Evolutionary conservation across 2,329 filamentous ascomycete species (phyloP).

Genomic region (Parascedosporium putredinis): DNA sequence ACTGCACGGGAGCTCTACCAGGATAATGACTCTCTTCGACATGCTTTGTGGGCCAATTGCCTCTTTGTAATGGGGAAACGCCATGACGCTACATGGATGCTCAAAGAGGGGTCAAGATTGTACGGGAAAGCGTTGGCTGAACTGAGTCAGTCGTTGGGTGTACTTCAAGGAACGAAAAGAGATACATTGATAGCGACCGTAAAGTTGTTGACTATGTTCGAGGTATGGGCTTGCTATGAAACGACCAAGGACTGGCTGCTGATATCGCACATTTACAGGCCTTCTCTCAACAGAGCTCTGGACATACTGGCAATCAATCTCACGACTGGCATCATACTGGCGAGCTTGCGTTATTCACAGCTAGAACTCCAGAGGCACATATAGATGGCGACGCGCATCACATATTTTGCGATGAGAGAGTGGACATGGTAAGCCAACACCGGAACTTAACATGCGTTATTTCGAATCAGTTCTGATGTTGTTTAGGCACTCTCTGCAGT

Average conservation of each 20-base stretch:
- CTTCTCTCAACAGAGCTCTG: no score
- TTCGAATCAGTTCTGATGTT: no score
- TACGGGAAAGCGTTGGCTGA: background rate
- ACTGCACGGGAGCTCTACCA: background rate
- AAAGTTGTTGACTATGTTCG: background rate
- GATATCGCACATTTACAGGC: no score
- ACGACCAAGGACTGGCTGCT: no score
- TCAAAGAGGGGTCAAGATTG: background rate
- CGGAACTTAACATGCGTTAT: no score
- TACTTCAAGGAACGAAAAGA: no score
- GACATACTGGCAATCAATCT: background rate
- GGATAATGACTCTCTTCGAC: background rate
- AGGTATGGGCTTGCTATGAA: background rate
- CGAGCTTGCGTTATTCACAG: background rate
- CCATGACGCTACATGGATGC: background rate
- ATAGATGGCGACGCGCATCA: background rate
- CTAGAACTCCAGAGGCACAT: background rate
- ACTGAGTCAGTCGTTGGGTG: background rate
- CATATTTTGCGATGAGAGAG: background rate
- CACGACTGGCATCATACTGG: background rate
- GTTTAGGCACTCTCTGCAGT: background rate
- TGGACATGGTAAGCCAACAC: background rate
- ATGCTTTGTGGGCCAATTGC: background rate
- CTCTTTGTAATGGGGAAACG: background rate
- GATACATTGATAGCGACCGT: background rate